Base-by-base conservation (phyloP, 495 filamentous ascomycete species). In the Trichoderma virens region DNA sequence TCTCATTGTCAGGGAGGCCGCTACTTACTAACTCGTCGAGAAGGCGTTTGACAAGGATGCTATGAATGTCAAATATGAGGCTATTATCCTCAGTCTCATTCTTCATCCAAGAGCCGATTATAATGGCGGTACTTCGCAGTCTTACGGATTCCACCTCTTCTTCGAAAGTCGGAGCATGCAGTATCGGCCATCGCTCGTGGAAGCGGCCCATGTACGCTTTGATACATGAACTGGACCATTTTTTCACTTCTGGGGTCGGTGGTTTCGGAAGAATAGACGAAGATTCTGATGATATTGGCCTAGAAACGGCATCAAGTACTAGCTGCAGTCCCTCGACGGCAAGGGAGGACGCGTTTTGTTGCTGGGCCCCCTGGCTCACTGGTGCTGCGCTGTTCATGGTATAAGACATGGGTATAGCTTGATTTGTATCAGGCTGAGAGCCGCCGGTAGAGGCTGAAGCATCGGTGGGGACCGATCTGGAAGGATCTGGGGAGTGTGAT, bases 111-210 rank as follows among this genome's bases (percentile, higher is more conserved):
- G 41, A 62, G 2, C 63, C 66, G 5, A 65, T 60, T 18, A 67
- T 62, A 41, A 63, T 14, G 13, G 62, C 45, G 13, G 66, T 23
- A 18, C 47, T 23, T 20, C 20, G 14, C 6, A 39, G 32, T 5
- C 20, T 30, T 25, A 51, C 11, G n/a, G 59, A 30, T 20, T 62
- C 62, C 13, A 43, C 23, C 2, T 59, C 60, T 18, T 59, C 9
- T 34, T 67, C 66, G 47, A 67, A 47, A 11, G 23, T 45, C 0
- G 45, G 56, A 9, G 34, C 14, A 31, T 59, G 59, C 14, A 67
- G 3, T 2, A 67, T 28, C 2, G 63, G 63, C 66, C 66, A 67
- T 32, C 60, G 59, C n/a, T 47, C 35, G 30, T 67, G 66, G 27
- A 65, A 65, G n/a, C 43, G 35, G 16, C 47, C 27, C 13, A 64